phyloP scores from a whole-genome alignment of 1,139 yeast genomes.

The Suhomyces bolitotheri region DNA sequence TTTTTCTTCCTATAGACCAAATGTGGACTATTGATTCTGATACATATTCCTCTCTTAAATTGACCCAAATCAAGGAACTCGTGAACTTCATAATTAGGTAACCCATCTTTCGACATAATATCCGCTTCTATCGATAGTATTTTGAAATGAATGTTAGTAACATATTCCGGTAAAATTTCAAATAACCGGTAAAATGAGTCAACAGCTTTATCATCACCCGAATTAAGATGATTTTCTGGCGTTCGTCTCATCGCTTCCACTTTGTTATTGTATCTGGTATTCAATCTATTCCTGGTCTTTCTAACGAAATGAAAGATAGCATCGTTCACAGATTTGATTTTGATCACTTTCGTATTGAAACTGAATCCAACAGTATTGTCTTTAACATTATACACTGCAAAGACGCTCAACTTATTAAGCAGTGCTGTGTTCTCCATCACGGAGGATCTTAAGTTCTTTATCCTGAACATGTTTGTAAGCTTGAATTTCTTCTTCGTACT shows the following conservation, averaged over 20 bases:
- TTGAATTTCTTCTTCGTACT: conserved; percentile 13
- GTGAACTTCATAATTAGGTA: conserved; percentile 35
- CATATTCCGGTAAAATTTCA: conserved; percentile 30
- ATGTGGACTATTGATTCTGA: conserved; percentile 25
- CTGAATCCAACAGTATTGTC: conserved; percentile 26
- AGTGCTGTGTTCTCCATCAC: conserved; percentile 35
- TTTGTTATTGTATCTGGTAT: conserved; percentile 25
- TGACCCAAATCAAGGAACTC: conserved; percentile 40
- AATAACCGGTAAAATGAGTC: conserved; percentile 28
- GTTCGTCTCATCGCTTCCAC: conserved; percentile 4
- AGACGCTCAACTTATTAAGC: conserved; percentile 31
- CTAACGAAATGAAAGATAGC: conserved; percentile 41
- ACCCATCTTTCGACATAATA: conserved; percentile 44
- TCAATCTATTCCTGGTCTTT: conserved; percentile 34
- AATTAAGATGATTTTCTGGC: background rate
- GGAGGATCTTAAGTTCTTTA: conserved; percentile 34
- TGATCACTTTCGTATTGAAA: conserved; percentile 29
- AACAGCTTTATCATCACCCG: conserved; percentile 1
- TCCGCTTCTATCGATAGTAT: conserved; percentile 34
- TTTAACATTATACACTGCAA: conserved; percentile 29
- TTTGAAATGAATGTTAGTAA: conserved; percentile 29
- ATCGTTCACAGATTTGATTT: conserved; percentile 39
- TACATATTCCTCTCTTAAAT: conserved; percentile 42
- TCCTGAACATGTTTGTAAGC: conserved; percentile 24
- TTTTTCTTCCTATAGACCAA: conserved; percentile 26